phyloP scores from a whole-genome alignment of 2,329 filamentous ascomycete genomes.

The Domatiomyces catenatus region DNA sequence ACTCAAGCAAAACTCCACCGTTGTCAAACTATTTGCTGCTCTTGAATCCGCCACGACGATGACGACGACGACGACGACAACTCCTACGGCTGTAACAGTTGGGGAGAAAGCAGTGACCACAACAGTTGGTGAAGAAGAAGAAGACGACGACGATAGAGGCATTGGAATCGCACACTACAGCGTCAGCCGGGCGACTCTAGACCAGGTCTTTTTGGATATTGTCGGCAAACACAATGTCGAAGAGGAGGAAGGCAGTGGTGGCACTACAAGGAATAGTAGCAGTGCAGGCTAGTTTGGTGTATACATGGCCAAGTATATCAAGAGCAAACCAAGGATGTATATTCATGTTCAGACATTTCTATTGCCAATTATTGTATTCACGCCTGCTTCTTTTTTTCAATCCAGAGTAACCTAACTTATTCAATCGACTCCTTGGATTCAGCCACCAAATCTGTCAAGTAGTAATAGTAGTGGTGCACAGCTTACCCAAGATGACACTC shows the following conservation, averaged over 20 bases:
- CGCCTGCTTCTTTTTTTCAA: background rate
- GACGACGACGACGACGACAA: background rate
- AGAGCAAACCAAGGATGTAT: too few relatives aligned
- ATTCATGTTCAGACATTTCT: too few relatives aligned
- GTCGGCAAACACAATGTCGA: slow-evolving; percentile 64
- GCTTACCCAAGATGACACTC: slow-evolving; percentile 70
- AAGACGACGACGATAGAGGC: slow-evolving; percentile 20
- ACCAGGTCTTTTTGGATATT: slow-evolving; percentile 80
- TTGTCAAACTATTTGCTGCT: background rate
- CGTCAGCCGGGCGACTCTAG: slow-evolving; percentile 70
- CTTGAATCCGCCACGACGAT: background rate
- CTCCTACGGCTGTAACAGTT: background rate
- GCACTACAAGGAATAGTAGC: background rate
- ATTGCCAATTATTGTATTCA: too few relatives aligned
- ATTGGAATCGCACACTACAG: slow-evolving; percentile 74
- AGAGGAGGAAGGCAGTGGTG: slow-evolving; percentile 48
- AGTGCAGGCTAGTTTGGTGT: too few relatives aligned
- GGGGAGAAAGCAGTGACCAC: slow-evolving; percentile 15
- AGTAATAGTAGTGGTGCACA: slow-evolving; percentile 32
- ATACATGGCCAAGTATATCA: too few relatives aligned
- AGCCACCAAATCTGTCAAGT: background rate
- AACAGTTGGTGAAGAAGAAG: slow-evolving; percentile 42
- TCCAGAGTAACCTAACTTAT: background rate
- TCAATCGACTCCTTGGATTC: background rate
- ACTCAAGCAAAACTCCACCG: background rate